Evolutionary conservation across 306 rosid species (phyloP).

Genomic region (Potentilla sterilis): DNA sequence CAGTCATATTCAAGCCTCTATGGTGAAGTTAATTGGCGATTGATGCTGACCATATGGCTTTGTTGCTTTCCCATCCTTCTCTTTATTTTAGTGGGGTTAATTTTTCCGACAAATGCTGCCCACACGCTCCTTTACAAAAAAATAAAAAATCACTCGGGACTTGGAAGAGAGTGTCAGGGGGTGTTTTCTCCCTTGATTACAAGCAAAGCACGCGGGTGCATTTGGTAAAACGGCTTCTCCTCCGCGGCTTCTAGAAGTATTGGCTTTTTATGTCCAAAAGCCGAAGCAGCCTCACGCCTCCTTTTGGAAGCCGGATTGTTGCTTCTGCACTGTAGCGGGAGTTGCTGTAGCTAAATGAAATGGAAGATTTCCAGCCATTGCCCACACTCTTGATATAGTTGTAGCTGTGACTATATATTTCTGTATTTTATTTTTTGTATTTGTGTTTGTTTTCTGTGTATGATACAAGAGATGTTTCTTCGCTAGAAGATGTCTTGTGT

Average conservation of each 20-base stretch:
- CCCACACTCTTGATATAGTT: background rate
- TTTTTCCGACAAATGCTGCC: slow-evolving; percentile 9
- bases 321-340: too few relatives aligned
- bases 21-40: background rate
- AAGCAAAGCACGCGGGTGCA: too few relatives aligned
- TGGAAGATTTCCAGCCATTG: too few relatives aligned
- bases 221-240: too few relatives aligned
- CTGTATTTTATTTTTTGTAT: background rate
- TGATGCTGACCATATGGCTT: slow-evolving; percentile 2
- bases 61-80: slow-evolving; percentile 7
- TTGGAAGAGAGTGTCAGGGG: background rate
- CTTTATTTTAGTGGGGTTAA: slow-evolving; percentile 4
- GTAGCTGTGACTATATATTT: background rate
- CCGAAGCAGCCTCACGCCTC: too few relatives aligned
- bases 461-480: too few relatives aligned
- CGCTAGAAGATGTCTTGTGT: background rate
- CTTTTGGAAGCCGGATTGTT: too few relatives aligned
- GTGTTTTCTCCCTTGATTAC: too few relatives aligned
- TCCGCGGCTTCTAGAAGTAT: too few relatives aligned
- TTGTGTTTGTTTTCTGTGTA: background rate
- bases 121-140: background rate
- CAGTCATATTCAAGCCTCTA: slow-evolving; percentile 8
- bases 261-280: too few relatives aligned
- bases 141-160: background rate
- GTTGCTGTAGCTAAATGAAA: too few relatives aligned